Conservation (phyloP, 2,329 filamentous ascomycete species). For the Trichoderma oligosporum region DNA sequence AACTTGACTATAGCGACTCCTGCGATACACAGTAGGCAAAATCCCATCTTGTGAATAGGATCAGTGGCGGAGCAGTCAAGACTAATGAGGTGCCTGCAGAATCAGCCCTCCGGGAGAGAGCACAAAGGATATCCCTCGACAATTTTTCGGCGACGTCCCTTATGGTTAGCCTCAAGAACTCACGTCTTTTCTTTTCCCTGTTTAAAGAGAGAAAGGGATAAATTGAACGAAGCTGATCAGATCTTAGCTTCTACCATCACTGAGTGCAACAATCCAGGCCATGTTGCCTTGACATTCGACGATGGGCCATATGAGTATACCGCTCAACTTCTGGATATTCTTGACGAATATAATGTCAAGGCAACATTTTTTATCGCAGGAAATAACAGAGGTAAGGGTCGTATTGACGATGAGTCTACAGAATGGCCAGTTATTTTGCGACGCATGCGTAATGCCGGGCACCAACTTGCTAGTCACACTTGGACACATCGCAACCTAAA, state of each 20-base stretch:
- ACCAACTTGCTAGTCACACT: slow-evolving; percentile 47
- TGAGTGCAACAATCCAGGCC: slow-evolving; percentile 33
- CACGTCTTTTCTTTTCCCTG: neutral
- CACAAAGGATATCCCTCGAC: slow-evolving; percentile 33
- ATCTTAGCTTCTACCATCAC: slow-evolving; percentile 34
- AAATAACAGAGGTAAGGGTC: slow-evolving; percentile 40
- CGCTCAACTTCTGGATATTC: slow-evolving; percentile 37
- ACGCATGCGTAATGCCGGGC: slow-evolving; percentile 41
- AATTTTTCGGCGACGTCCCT: slow-evolving; percentile 34
- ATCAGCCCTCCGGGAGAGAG: slow-evolving; percentile 31
- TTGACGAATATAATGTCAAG: slow-evolving; percentile 31
- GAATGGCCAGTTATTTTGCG: slow-evolving; percentile 37
- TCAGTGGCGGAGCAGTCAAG: neutral
- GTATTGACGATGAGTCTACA: slow-evolving; percentile 37
- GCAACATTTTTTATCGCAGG: slow-evolving; percentile 44
- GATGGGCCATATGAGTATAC: slow-evolving; percentile 46
- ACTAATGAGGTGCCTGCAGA: slow-evolving; percentile 22
- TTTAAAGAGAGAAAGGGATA: neutral
- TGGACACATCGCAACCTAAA: slow-evolving; percentile 46
- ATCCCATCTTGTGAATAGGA: neutral
- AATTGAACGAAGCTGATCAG: neutral
- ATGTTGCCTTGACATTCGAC: slow-evolving; percentile 46
- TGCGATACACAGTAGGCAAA: slow-evolving; percentile 41
- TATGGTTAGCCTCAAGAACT: slow-evolving; percentile 32
- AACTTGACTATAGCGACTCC: slow-evolving; percentile 38